Conservation (phyloP, 2,329 filamentous ascomycete genomes). For the Ophiocordyceps robertsii region DNA sequence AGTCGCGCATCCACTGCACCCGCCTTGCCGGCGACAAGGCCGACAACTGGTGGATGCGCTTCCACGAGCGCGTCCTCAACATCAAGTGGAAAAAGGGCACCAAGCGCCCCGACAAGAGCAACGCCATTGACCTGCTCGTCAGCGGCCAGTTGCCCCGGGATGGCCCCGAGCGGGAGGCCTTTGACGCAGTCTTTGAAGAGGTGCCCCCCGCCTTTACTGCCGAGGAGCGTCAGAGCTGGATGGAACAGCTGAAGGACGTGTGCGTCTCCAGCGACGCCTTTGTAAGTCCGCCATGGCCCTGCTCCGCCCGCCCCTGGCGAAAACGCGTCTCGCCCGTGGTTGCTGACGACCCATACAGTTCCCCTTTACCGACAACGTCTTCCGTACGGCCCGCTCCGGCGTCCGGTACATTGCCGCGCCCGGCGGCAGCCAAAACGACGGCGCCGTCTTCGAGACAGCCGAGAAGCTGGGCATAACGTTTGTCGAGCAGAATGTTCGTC, state of each 20-base stretch:
- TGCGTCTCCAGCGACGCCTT: constrained; percentile 91
- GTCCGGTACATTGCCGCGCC: constrained; percentile 95
- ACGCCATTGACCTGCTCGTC: constrained; percentile 90
- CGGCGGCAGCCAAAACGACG: constrained; percentile 77
- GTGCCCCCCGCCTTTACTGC: constrained; percentile 71
- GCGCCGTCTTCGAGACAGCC: constrained; percentile 71
- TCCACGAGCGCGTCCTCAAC: constrained; percentile 75
- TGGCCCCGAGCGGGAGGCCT: constrained; percentile 73
- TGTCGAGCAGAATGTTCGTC: constrained; percentile 82
- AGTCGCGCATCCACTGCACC: constrained; percentile 97
- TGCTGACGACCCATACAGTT: constrained; percentile 41
- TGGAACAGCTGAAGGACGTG: constrained; percentile 67
- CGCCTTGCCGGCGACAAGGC: constrained; percentile 94
- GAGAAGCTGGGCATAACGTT: constrained; percentile 89
- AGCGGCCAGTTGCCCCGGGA: constrained; percentile 76
- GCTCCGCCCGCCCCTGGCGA: not conserved
- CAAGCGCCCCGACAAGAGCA: constrained; percentile 95
- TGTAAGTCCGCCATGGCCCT: constrained; percentile 39
- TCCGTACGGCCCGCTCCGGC: constrained; percentile 76
- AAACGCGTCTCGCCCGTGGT: not conserved
- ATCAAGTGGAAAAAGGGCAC: constrained; percentile 97
- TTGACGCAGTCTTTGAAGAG: constrained; percentile 81
- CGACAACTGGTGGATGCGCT: constrained; percentile 99
- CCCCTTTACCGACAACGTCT: constrained; percentile 97
- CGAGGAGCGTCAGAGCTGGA: constrained; percentile 78